Base-by-base conservation (phyloP, 495 filamentous ascomycete species). In the Xylaria bambusicola region DNA sequence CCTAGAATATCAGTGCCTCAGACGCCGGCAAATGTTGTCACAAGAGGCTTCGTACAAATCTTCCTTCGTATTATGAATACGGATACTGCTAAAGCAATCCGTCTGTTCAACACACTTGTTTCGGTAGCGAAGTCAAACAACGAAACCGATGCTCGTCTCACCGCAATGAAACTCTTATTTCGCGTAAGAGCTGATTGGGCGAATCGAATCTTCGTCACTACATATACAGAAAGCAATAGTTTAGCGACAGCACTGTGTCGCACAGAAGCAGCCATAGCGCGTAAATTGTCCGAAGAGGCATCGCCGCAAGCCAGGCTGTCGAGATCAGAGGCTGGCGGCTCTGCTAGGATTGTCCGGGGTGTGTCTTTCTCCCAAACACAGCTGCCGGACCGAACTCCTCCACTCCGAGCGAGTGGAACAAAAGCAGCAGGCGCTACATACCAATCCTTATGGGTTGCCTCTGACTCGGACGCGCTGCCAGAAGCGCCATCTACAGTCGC, bases 121-220 rank as follows among this genome's bases (percentile, higher is more conserved):
- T 73, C 77, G 46, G 82, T 91, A 60, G 85, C 84, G 7, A 74
- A 77, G 35, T 80, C 75, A 10, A 78, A 80, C 20, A 62, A 68
- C 1, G 82, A 84, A 38, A 76, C 81, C 8, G 88, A 91, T 71
- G 85, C 91, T 45, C 88, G 91, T 10, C 75, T 97, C 23, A 88
- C 86, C 9, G 88, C 88, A 3, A 83, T 97, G 76, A 95, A 91
- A 65, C 73, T 97, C 44, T 77, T 98, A 6, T 92, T 94, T 66
- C 85, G 93, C 20, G 75, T 98, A 18, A 83, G 93, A 49, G 90
- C 90, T 26, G 90, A 97, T 68, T 88, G 85, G 29, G 82, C 86
- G 15, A 81, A 91, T 46, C 82, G 84, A 33, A 80, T 97, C 3
- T 87, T 86, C 41, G 73, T 97, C 26, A 80, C 84, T 1, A 71